Conservation (phyloP, 768 basidiomycete species). For the Mycena kentingensis region DNA sequence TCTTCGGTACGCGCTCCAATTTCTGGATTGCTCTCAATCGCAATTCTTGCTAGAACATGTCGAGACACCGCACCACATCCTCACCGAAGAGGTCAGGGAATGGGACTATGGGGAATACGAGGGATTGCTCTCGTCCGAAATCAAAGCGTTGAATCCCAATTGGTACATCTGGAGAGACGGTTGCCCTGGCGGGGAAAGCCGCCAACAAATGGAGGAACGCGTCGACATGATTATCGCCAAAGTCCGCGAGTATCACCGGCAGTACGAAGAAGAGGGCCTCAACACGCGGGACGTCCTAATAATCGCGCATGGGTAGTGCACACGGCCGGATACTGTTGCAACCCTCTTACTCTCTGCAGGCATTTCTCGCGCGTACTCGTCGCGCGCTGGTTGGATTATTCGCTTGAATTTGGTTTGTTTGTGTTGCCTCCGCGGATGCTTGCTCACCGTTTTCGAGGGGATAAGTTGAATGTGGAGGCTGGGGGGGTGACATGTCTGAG, state of each 20-base stretch:
- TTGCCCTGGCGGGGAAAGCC: constrained; percentile 87
- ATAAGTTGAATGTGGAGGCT: constrained; percentile 83
- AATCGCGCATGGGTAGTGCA: constrained; percentile 71
- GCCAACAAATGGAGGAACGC: constrained; percentile 73
- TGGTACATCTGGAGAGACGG: constrained; percentile 92
- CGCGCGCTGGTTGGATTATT: constrained; percentile 78
- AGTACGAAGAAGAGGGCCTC: constrained; percentile 67
- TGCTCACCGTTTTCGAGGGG: constrained; percentile 42
- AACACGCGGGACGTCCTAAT: constrained; percentile 81
- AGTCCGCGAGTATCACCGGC: constrained; percentile 70
- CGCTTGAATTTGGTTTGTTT: constrained; percentile 54
- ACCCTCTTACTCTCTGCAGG: constrained; percentile 17
- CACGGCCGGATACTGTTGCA: constrained; percentile 33
- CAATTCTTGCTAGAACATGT: constrained; percentile 32
- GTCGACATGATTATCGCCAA: constrained; percentile 69
- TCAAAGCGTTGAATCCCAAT: constrained; percentile 53
- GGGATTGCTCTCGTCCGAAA: constrained; percentile 79
- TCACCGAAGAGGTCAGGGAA: constrained; percentile 46
- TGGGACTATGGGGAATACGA: constrained; percentile 68
- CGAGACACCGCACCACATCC: constrained; percentile 49
- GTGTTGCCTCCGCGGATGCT: neutral
- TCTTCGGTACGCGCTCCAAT: constrained; percentile 46
- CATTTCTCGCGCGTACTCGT: constrained; percentile 80
- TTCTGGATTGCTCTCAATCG: neutral
- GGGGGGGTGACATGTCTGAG: constrained; percentile 79